A percentile compares a stretch with the other conserved stretches of the same genome.
Evolutionary conservation across 768 basidiomycete species (phyloP).

Genomic region (Cubamyces sp.): DNA sequence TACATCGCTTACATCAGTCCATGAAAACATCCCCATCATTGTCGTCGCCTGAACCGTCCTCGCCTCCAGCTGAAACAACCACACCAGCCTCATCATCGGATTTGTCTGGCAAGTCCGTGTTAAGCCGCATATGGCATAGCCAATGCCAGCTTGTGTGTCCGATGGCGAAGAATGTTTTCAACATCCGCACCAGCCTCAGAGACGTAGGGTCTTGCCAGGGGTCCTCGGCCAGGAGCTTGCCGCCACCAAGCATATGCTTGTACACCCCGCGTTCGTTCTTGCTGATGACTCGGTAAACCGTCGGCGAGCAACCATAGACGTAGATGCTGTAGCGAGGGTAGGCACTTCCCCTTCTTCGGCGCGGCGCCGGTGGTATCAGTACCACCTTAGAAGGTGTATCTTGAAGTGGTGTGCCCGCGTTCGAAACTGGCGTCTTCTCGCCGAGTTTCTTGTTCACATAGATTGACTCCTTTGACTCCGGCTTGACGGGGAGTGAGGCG

Average conservation of each 20-base stretch:
- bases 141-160: no score
- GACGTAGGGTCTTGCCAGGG: constrained; percentile 4
- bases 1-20: no score
- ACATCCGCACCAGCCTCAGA: neutral
- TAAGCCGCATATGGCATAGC: no score
- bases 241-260: neutral
- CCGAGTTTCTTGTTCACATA: neutral
- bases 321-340: constrained; percentile 29
- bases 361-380: neutral
- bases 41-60: no score
- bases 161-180: constrained; percentile 3
- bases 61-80: no score
- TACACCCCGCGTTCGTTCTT: neutral
- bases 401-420: neutral
- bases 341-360: neutral
- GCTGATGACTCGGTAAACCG: constrained; percentile 24
- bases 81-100: no score
- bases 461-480: neutral
- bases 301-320: constrained; percentile 27
- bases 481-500: neutral
- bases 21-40: no score
- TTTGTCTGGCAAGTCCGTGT: no score
- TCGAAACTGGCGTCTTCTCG: neutral
- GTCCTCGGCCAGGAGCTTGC: neutral
- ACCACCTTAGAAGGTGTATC: neutral